Conservation (phyloP, 495 filamentous ascomycete species). For the Penicillium turbatum region DNA sequence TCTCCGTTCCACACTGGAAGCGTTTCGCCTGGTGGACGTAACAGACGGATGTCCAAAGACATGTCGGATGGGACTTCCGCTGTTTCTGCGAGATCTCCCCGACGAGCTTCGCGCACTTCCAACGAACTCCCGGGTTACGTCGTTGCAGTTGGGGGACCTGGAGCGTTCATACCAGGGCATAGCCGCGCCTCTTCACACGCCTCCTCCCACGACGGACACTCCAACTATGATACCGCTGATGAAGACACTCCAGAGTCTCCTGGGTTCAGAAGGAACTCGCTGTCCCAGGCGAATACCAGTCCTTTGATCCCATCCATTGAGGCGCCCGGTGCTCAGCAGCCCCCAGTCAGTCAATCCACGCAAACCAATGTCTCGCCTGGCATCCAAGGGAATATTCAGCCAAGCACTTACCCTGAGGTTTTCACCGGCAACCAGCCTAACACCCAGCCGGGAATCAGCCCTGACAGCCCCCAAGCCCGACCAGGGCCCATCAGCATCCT, state of each 20-base stretch:
- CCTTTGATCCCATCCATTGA: not conserved
- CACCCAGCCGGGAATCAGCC: not conserved
- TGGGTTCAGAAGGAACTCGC: not conserved
- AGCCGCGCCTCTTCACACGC: conserved; percentile 16
- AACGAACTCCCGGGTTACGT: not conserved
- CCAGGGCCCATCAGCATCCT: conserved; percentile 5
- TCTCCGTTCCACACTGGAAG: conserved; percentile 7
- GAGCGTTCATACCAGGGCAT: conserved; percentile 3
- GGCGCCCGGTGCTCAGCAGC: not conserved
- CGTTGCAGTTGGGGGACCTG: not conserved
- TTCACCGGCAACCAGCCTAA: not conserved
- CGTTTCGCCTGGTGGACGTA: conserved; percentile 1
- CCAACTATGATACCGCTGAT: conserved; percentile 40
- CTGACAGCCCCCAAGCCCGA: conserved; percentile 1
- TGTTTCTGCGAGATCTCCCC: conserved; percentile 2
- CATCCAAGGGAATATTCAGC: not conserved
- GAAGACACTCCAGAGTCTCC: conserved; percentile 25
- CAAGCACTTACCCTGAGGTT: not conserved
- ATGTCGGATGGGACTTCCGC: not conserved
- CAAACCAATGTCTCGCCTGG: not conserved
- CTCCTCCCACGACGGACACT: conserved; percentile 17
- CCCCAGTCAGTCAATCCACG: not conserved
- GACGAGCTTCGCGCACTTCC: not conserved
- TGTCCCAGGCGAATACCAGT: not conserved
- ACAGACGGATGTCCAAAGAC: conserved; percentile 1